A percentile compares a stretch with the other conserved stretches of the same genome.
Evolutionary conservation across 768 basidiomycete species (phyloP).

Genomic region (Termitomyces sp.): DNA sequence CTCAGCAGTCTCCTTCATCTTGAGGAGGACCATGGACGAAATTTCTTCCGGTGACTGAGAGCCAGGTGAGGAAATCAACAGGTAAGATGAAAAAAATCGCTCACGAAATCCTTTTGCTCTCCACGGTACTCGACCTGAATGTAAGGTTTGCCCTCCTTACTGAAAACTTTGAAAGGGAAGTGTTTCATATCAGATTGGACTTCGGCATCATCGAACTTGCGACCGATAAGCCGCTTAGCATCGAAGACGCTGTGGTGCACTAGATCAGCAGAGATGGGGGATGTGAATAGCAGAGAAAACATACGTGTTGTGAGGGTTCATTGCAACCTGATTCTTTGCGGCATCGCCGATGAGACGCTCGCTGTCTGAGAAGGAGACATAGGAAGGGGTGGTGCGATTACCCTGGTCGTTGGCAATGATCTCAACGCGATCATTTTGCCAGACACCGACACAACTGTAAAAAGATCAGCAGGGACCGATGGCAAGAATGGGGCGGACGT

Average conservation of each 20-base stretch:
- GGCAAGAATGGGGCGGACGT: slow-evolving; percentile 24
- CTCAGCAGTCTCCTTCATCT: slow-evolving; percentile 99
- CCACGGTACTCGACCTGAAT: slow-evolving; percentile 88
- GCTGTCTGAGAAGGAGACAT: slow-evolving; percentile 90
- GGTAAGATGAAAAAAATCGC: slow-evolving; percentile 17
- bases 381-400: slow-evolving; percentile 93
- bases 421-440: slow-evolving; percentile 99
- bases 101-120: slow-evolving; percentile 90
- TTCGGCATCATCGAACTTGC: slow-evolving; percentile 82
- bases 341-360: slow-evolving; percentile 99
- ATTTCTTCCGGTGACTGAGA: slow-evolving; percentile 90
- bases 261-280: slow-evolving; percentile 2
- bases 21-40: slow-evolving; percentile 94
- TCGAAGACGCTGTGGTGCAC: slow-evolving; percentile 74
- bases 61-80: slow-evolving; percentile 16
- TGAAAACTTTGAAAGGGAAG: slow-evolving; percentile 92
- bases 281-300: slow-evolving; percentile 15
- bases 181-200: slow-evolving; percentile 84
- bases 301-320: slow-evolving; percentile 94
- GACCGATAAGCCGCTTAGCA: slow-evolving; percentile 96
- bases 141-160: slow-evolving; percentile 85
- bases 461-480: slow-evolving; percentile 7
- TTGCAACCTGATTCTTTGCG: slow-evolving; percentile 97
- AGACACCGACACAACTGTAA: slow-evolving; percentile 93
- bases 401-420: slow-evolving; percentile 97